Evolutionary conservation across 1,284 basidiomycete genomes (phyloP).

Genomic region (Cystobasidiaceae sp.): DNA sequence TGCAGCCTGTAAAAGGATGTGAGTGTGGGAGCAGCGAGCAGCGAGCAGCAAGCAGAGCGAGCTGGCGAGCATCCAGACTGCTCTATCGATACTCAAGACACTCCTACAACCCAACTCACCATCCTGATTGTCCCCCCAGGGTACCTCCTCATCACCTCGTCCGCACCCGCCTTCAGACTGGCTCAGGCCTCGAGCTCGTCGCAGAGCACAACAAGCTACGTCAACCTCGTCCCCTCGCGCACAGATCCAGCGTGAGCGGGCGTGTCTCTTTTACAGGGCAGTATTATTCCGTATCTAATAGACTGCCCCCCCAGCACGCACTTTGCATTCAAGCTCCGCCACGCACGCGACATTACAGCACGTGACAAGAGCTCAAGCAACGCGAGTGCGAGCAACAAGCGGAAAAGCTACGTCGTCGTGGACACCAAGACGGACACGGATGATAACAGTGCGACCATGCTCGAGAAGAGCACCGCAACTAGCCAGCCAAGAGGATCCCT

Average conservation of each 20-base stretch:
- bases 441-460: neutral
- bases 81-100: neutral
- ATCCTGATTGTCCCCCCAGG: neutral
- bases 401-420: slow-evolving; percentile 1
- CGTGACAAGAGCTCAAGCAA: neutral
- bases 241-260: neutral
- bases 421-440: neutral
- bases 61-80: neutral
- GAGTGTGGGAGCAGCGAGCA: no score
- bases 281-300: no score
- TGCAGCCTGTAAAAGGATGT: slow-evolving; percentile 10
- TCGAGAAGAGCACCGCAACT: no score
- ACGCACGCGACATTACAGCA: neutral
- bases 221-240: neutral
- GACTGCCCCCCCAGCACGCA: no score
- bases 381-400: no score
- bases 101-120: neutral
- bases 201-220: neutral
- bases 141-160: slow-evolving; percentile 14
- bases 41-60: no score
- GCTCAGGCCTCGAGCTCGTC: neutral
- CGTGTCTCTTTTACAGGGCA: no score
- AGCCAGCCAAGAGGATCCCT: neutral
- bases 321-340: neutral
- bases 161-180: neutral